phyloP scores from a whole-genome alignment of 2,329 filamentous ascomycete species.

The Pseudogymnoascus sp. region DNA sequence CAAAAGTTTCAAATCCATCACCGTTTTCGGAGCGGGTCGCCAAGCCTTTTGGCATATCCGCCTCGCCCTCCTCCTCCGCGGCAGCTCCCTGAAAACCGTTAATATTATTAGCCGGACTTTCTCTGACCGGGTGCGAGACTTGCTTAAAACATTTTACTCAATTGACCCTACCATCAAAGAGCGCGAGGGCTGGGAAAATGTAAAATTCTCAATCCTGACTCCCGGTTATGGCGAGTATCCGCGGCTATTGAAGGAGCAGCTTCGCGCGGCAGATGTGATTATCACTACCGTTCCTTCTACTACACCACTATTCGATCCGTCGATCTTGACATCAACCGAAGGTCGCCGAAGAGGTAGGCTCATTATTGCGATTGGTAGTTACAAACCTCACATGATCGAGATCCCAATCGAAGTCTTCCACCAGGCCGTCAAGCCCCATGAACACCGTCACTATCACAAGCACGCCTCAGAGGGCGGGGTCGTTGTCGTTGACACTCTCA shows the following conservation, averaged over 20 bases:
- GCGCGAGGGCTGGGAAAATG: constrained; percentile 53
- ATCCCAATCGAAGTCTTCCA: constrained; percentile 68
- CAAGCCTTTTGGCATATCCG: constrained; percentile 95
- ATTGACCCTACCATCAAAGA: constrained; percentile 38
- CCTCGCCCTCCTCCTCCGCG: constrained; percentile 67
- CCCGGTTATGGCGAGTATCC: constrained; percentile 61
- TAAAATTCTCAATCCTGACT: constrained; percentile 63
- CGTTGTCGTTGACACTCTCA: constrained; percentile 67
- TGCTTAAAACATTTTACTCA: constrained; percentile 41
- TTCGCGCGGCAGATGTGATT: constrained; percentile 68
- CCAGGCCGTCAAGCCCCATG: constrained; percentile 50
- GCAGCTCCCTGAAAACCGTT: constrained; percentile 63
- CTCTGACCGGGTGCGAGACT: constrained; percentile 44
- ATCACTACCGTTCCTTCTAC: constrained; percentile 81
- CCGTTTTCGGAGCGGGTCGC: constrained; percentile 79
- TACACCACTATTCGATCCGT: constrained; percentile 64
- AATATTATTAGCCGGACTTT: constrained; percentile 76
- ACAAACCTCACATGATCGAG: constrained; percentile 69
- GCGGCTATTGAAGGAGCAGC: constrained; percentile 60
- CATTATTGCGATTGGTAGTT: constrained; percentile 64
- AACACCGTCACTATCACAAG: constrained; percentile 56
- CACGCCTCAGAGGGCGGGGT: constrained; percentile 56
- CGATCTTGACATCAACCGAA: constrained; percentile 63
- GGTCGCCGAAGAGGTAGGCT: constrained; percentile 63
- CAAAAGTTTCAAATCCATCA: constrained; percentile 62